These are phyloP conservation scores for Pterocarpus santalinus DNA, from an alignment of 306 rosid genomes.

Conservation along the genomic window DNA sequence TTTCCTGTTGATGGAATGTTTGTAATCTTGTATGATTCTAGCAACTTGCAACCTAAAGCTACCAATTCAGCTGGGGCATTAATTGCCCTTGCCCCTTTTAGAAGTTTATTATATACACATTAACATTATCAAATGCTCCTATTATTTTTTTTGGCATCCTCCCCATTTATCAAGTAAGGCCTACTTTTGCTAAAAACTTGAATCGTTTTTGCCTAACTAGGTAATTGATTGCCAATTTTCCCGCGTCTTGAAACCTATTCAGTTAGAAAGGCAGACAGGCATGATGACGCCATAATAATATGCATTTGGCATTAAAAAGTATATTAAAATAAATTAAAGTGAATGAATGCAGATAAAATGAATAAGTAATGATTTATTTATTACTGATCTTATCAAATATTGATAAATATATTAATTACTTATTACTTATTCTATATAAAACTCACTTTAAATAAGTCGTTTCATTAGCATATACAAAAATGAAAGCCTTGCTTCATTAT, in stretches of 20 bases:
- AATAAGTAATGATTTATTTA: no score
- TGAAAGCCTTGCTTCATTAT: no score
- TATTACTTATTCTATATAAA: no score
- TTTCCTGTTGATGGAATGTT: background rate
- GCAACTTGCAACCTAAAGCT: background rate
- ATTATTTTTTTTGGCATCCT: background rate
- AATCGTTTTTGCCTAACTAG: background rate
- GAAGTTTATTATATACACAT: no score
- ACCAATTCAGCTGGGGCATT: background rate
- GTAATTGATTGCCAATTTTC: background rate
- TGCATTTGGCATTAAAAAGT: no score
- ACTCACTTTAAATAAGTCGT: no score
- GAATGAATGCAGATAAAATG: no score
- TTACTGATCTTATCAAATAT: no score
- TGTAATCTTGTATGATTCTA: background rate
- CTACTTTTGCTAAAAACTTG: background rate
- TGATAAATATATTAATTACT: no score
- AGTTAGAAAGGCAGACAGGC: background rate
- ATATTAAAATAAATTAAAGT: no score
- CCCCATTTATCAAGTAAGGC: background rate
- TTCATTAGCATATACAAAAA: no score
- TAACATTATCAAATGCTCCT: no score
- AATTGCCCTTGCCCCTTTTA: background rate
- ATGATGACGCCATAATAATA: background rate
- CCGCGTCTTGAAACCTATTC: background rate